phyloP scores from a whole-genome alignment of 2,329 filamentous ascomycete genomes.

The Bipolaris gigantea region DNA sequence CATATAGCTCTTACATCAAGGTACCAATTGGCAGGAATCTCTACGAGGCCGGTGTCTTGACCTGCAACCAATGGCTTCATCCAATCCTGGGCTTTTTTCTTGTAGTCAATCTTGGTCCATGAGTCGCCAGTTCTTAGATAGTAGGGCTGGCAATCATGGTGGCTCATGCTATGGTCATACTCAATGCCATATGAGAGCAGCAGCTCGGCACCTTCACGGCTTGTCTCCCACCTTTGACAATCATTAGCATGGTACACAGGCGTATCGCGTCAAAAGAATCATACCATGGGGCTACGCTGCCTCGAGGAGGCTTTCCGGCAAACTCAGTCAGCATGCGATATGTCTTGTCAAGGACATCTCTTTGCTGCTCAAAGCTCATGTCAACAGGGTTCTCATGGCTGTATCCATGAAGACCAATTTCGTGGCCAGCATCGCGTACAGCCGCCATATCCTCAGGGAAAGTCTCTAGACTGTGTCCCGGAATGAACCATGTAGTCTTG shows the following conservation, averaged over 20 bases:
- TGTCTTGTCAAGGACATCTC: constrained; percentile 74
- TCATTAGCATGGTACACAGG: constrained; percentile 42
- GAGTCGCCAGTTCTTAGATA: constrained; percentile 65
- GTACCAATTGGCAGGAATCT: constrained; percentile 69
- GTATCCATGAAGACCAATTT: constrained; percentile 69
- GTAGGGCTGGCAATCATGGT: constrained; percentile 66
- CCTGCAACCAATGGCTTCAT: constrained; percentile 67
- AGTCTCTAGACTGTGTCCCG: constrained; percentile 63
- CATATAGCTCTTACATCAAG: constrained; percentile 48
- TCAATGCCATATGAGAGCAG: constrained; percentile 68
- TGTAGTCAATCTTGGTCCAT: constrained; percentile 70
- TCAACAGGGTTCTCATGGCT: constrained; percentile 70
- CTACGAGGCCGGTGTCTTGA: constrained; percentile 63
- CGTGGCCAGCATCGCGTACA: constrained; percentile 64
- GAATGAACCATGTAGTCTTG: constrained; percentile 69
- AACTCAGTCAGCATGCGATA: constrained; percentile 72
- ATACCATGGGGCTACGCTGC: constrained; percentile 70
- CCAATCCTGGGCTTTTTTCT: constrained; percentile 63
- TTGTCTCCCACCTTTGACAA: constrained; percentile 62
- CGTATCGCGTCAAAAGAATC: not conserved
- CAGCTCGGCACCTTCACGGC: constrained; percentile 65
- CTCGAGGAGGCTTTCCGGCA: constrained; percentile 68
- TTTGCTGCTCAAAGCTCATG: constrained; percentile 73
- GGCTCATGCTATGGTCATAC: constrained; percentile 68
- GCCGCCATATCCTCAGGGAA: constrained; percentile 64